These are phyloP conservation scores for Naganishia onofrii DNA, from an alignment of 768 basidiomycete genomes.

Conservation along the genomic window DNA sequence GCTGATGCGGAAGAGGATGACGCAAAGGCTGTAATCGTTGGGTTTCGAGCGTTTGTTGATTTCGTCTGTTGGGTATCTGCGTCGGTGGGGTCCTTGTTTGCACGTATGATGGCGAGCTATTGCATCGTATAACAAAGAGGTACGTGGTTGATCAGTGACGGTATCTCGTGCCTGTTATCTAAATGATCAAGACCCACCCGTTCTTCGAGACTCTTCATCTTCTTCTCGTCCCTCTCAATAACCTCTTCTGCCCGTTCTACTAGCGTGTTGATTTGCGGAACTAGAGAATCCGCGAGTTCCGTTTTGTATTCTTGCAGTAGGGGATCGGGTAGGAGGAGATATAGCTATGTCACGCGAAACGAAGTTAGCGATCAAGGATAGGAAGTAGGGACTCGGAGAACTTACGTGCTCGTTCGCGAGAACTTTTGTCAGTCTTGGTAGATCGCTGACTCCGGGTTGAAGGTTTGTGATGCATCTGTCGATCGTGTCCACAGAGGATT, in stretches of 20 bases:
- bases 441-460: conserved; percentile 39
- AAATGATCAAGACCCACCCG: conserved; percentile 32
- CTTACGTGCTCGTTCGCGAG: conserved; percentile 47
- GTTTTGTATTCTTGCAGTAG: conserved; percentile 44
- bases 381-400: neutral
- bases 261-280: conserved; percentile 48
- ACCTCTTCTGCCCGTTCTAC: conserved; percentile 40
- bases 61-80: neutral
- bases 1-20: neutral
- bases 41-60: neutral
- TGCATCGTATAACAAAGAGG: neutral
- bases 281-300: conserved; percentile 40
- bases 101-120: conserved; percentile 5
- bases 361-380: neutral
- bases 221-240: conserved; percentile 34
- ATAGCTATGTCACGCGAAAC: conserved; percentile 38
- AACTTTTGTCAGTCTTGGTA: conserved; percentile 46
- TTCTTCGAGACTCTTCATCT: conserved; percentile 42
- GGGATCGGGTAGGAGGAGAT: conserved; percentile 47
- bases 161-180: too few species aligned
- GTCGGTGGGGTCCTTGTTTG: conserved; percentile 13
- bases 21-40: neutral
- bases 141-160: too few species aligned
- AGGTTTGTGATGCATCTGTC: conserved; percentile 8
- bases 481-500: conserved; percentile 7